Conservation (phyloP, 352 stramenopile species). For the Globisporangium takayamanum region DNA sequence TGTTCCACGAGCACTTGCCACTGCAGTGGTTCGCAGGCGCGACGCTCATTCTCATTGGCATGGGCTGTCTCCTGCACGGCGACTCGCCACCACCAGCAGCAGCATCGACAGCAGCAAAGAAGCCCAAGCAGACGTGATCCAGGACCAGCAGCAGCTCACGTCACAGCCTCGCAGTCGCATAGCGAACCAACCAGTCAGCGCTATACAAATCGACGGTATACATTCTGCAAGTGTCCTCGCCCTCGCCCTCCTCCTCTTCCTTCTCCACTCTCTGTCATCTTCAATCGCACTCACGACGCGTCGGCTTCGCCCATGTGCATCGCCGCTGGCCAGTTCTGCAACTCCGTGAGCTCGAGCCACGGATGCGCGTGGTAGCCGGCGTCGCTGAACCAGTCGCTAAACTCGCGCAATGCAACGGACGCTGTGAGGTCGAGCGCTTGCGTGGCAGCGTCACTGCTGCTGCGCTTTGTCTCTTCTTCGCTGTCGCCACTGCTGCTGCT, state of each 20-base stretch:
- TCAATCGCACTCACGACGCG: not conserved
- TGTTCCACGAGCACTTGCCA: conserved; percentile 68
- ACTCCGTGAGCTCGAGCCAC: conserved; percentile 75
- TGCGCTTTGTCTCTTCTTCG: conserved; percentile 20
- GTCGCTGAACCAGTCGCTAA: conserved; percentile 75
- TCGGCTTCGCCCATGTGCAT: conserved; percentile 52
- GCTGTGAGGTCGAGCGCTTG: conserved; percentile 28
- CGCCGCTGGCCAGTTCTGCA: conserved; percentile 70
- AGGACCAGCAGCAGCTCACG: not conserved
- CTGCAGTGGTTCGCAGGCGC: conserved; percentile 74
- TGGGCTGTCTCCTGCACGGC: conserved; percentile 63
- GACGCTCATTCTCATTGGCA: conserved; percentile 59
- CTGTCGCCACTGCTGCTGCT: conserved; percentile 14
- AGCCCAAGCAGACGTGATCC: conserved; percentile 22
- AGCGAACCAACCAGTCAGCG: not conserved
- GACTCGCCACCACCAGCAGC: conserved; percentile 18
- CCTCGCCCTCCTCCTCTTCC: not conserved
- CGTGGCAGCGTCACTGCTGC: not conserved
- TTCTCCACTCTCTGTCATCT: not conserved
- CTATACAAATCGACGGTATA: conserved; percentile 10
- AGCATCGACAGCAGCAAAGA: not conserved
- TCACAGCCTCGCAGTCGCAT: not conserved
- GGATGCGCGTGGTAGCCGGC: conserved; percentile 52
- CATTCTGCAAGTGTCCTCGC: not conserved
- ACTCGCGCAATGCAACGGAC: conserved; percentile 50